A percentile compares a stretch with the other conserved stretches of the same genome.
Conservation (phyloP, 1,284 basidiomycete species). For the Pyrrhoderma noxium region DNA sequence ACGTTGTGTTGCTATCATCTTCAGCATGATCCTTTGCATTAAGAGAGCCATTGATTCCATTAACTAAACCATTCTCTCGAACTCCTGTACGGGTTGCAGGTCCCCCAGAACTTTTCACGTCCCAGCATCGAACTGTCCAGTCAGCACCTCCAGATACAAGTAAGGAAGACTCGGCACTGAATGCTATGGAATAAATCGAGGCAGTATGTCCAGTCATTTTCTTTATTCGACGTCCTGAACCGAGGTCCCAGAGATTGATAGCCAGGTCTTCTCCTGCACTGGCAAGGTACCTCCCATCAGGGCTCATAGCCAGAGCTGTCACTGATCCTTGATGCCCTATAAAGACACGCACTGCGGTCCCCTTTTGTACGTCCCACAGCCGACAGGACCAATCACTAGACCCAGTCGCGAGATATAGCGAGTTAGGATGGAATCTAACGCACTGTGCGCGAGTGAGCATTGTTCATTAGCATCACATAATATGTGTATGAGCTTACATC, state of each 20-base stretch:
- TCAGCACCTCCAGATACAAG: slow-evolving; percentile 89
- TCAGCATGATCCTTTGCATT: slow-evolving; percentile 28
- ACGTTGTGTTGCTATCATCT: slow-evolving; percentile 59
- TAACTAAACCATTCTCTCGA: slow-evolving; percentile 45
- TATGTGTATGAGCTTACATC: slow-evolving; percentile 68
- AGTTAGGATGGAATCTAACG: slow-evolving; percentile 95
- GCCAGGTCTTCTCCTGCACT: slow-evolving; percentile 88
- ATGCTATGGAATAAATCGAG: slow-evolving; percentile 84
- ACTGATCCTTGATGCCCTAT: slow-evolving; percentile 91
- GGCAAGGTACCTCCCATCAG: slow-evolving; percentile 91
- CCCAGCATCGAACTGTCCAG: slow-evolving; percentile 96
- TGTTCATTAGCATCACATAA: neutral
- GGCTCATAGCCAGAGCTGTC: slow-evolving; percentile 84
- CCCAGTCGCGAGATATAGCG: slow-evolving; percentile 93
- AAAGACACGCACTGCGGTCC: slow-evolving; percentile 90
- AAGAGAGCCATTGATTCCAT: slow-evolving; percentile 24
- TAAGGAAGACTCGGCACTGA: slow-evolving; percentile 85
- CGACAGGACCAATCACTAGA: slow-evolving; percentile 95
- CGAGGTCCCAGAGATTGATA: slow-evolving; percentile 96
- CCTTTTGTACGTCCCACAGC: slow-evolving; percentile 97
- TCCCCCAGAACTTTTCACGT: slow-evolving; percentile 80
- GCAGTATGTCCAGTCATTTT: slow-evolving; percentile 94
- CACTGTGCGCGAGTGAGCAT: slow-evolving; percentile 46
- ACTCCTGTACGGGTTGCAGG: slow-evolving; percentile 35
- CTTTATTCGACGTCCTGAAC: slow-evolving; percentile 88